These are phyloP conservation scores for Aspergillus cavernicola DNA, from an alignment of 495 filamentous ascomycete genomes.

Conservation along the genomic window DNA sequence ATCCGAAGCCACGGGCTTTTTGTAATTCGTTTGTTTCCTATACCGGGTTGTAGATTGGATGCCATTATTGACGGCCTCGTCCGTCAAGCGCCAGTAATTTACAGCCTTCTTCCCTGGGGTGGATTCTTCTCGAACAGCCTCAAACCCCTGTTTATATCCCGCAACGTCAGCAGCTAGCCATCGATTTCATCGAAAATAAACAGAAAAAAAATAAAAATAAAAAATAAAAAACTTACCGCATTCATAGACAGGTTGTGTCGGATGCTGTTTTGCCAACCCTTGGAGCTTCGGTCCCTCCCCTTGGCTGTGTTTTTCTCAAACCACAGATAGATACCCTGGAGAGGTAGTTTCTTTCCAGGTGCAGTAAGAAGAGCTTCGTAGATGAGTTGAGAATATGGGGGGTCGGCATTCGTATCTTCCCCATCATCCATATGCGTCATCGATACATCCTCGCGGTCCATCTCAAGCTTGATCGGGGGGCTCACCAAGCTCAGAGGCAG, in stretches of 20 bases:
- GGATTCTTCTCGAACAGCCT: constrained; percentile 48
- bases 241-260: constrained; percentile 98
- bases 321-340: constrained; percentile 89
- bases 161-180: not conserved
- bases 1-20: constrained; percentile 41
- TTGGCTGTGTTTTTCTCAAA: constrained; percentile 80
- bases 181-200: not conserved
- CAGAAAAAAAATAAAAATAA: not conserved
- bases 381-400: constrained; percentile 83
- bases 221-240: constrained; percentile 54
- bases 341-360: constrained; percentile 62
- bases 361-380: constrained; percentile 66
- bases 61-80: constrained; percentile 55
- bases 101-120: constrained; percentile 54
- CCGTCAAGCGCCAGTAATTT: constrained; percentile 63
- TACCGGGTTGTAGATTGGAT: constrained; percentile 76
- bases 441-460: constrained; percentile 16
- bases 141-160: constrained; percentile 54
- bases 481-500: constrained; percentile 14
- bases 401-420: constrained; percentile 40
- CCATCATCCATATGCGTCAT: constrained; percentile 17
- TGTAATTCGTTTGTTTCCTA: constrained; percentile 51
- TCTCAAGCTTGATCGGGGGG: constrained; percentile 5
- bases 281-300: constrained; percentile 54
- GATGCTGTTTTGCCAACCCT: constrained; percentile 97